Evolutionary conservation across 257 asterid genomes (phyloP), one percentile per base, ranked within the genome.

Genomic region (Solanum habrochaites): DNA sequence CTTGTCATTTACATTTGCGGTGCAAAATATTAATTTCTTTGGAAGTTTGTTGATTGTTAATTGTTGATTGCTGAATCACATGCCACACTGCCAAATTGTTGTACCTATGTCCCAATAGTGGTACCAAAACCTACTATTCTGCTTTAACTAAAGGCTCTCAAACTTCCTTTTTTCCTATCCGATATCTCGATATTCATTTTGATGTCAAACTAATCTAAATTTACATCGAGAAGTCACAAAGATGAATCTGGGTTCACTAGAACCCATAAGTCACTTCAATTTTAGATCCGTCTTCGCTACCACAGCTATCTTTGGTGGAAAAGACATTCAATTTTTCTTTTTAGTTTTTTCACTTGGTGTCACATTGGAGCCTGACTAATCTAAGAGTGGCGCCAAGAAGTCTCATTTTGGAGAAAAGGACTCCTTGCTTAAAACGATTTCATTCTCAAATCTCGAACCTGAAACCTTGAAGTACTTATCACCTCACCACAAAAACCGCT

Each of bases 31-130:
- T 27, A 8, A 27, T 45, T 78, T 35, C 27, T 47, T 27, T 78
- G 11, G 3, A 16, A 78, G 84, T 78, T 78, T 27, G 39, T 78
- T 15, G 16, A 32, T 32, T 32, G 6, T 32, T 32, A 32, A 32
- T 32, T 3, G 35, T 32, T 32, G 35, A 15, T 78, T 37, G 29
- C 75, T 52, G 56, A 77, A 67, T 88, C 90, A 90, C 93, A 88
- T 90, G 92, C 88, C 43, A 52, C 86, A 35, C 52, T 49, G 87
- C 85, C 87, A 77, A 52, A 88, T 74, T 90, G 87, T 90, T 73
- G 85, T 56, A 52, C 86, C 89, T 83, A 29, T 47, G 42, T 29
- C 67, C 52, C 86, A 74, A 87, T 81, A 88, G 45, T 25, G n/a
- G 43, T 82, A 73, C 47, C 87, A 83, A 47, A 66, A 70, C 74